Percentiles rank a stretch among this genome's conserved stretches.
Conservation (phyloP, 768 basidiomycete genomes). For the Nidula microcarpa region DNA sequence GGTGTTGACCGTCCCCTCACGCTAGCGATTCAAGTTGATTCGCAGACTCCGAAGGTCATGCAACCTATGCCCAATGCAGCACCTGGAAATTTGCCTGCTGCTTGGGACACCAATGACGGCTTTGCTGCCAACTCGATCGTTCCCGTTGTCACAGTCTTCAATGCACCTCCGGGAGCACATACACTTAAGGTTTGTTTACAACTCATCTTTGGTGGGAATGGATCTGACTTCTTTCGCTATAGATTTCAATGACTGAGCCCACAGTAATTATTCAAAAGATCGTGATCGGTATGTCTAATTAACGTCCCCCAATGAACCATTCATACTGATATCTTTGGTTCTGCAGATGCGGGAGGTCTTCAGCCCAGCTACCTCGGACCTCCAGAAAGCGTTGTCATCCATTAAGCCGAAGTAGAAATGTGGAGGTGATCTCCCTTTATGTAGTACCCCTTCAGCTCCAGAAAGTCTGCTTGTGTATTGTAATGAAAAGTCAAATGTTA, state of each 20-base stretch:
- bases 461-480: too few relatives aligned
- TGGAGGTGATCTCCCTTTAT: too few relatives aligned
- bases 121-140: conserved; percentile 55
- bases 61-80: conserved; percentile 44
- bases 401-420: neutral
- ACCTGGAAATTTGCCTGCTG: conserved; percentile 41
- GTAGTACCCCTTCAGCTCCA: too few relatives aligned
- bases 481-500: too few relatives aligned
- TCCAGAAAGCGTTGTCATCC: conserved; percentile 46
- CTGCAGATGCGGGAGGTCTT: conserved; percentile 53
- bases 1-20: conserved; percentile 46
- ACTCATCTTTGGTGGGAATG: too few relatives aligned
- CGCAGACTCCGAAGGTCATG: conserved; percentile 31
- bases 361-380: conserved; percentile 59
- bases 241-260: conserved; percentile 57
- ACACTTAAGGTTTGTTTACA: conserved; percentile 44
- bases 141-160: conserved; percentile 32
- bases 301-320: neutral
- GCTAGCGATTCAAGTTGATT: conserved; percentile 50
- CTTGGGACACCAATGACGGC: conserved; percentile 45
- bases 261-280: conserved; percentile 61
- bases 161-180: conserved; percentile 47
- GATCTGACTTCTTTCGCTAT: neutral
- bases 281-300: conserved; percentile 40
- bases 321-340: neutral